Percentiles rank a stretch among this genome's conserved stretches.
Conservation (phyloP, 2,329 filamentous ascomycete species). For the Sarocladiaceae sp. region DNA sequence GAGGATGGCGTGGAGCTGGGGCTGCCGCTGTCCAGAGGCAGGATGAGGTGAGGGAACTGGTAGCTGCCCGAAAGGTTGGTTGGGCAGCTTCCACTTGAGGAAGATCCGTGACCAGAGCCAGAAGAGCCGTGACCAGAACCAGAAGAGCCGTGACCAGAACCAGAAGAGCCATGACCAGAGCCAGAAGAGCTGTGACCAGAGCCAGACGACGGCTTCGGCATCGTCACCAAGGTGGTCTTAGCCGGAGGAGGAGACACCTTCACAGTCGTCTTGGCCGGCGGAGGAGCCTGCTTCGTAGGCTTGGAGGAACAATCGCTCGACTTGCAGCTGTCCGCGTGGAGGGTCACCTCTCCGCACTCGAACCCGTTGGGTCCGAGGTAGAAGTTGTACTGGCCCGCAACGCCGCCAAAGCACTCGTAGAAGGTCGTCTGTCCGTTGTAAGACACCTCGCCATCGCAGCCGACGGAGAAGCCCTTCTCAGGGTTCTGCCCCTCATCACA, state of each 20-base stretch:
- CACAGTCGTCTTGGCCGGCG: constrained; percentile 10
- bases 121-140: no score
- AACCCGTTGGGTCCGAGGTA: constrained; percentile 36
- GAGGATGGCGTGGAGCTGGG: constrained; percentile 47
- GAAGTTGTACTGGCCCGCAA: constrained; percentile 48
- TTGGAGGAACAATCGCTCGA: constrained; percentile 10
- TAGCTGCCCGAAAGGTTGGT: constrained; percentile 38
- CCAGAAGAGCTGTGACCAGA: no score
- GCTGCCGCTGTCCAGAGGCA: constrained; percentile 49
- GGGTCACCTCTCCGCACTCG: constrained; percentile 43
- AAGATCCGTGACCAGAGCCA: no score
- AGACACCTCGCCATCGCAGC: constrained; percentile 43
- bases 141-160: no score
- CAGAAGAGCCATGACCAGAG: no score
- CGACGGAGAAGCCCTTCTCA: constrained; percentile 49
- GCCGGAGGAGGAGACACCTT: neutral
- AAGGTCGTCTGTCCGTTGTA: constrained; percentile 48
- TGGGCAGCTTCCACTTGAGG: constrained; percentile 29
- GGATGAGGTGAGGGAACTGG: constrained; percentile 56
- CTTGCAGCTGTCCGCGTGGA: constrained; percentile 34
- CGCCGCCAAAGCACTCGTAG: constrained; percentile 51
- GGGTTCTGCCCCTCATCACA: constrained; percentile 50
- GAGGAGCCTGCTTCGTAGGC: constrained; percentile 12
- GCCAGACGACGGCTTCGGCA: neutral
- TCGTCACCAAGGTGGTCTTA: neutral